Evolutionary conservation across 495 filamentous ascomycete genomes (phyloP).

Genomic region (Penicillium paxilli): DNA sequence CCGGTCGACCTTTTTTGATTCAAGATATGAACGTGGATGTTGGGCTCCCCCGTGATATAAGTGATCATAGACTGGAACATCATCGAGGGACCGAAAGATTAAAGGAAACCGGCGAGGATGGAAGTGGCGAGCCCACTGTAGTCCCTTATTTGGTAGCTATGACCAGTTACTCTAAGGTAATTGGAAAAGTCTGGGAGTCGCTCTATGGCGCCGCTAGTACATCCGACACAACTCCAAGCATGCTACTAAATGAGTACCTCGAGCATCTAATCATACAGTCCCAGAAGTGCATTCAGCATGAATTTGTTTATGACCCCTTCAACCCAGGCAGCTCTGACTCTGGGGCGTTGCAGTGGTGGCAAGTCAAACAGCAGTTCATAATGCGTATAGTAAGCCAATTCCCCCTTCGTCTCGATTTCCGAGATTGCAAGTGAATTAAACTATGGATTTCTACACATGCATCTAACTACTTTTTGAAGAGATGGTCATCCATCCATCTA

Average conservation of each 20-base stretch:
- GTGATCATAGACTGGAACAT: slow-evolving; percentile 19
- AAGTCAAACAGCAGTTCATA: slow-evolving; percentile 21
- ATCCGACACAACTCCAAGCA: slow-evolving; percentile 11
- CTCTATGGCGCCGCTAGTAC: slow-evolving; percentile 23
- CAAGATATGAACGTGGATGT: slow-evolving; percentile 29
- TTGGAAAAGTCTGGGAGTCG: slow-evolving; percentile 30
- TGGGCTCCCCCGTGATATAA: slow-evolving; percentile 18
- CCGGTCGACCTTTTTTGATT: slow-evolving; percentile 28
- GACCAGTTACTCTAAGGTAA: slow-evolving; percentile 21
- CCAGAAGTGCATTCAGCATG: slow-evolving; percentile 15
- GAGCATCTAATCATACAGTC: slow-evolving; percentile 20
- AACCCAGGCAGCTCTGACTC: not conserved
- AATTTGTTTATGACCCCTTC: slow-evolving; percentile 16
- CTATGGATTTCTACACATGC: too few species aligned
- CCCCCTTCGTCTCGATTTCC: too few species aligned
- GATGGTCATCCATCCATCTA: slow-evolving; percentile 28
- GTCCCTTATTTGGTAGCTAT: slow-evolving; percentile 24
- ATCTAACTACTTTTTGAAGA: slow-evolving; percentile 8
- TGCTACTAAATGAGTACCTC: slow-evolving; percentile 20
- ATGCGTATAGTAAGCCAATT: slow-evolving; percentile 26
- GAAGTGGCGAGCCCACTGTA: not conserved
- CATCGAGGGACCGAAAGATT: not conserved
- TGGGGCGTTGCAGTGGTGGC: slow-evolving; percentile 15
- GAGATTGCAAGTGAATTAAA: too few species aligned
- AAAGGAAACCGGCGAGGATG: not conserved